Percentiles rank a stretch among this genome's conserved stretches.
phyloP scores from a whole-genome alignment of 805 yeast species.

The Grigorovia transvaalensis region DNA sequence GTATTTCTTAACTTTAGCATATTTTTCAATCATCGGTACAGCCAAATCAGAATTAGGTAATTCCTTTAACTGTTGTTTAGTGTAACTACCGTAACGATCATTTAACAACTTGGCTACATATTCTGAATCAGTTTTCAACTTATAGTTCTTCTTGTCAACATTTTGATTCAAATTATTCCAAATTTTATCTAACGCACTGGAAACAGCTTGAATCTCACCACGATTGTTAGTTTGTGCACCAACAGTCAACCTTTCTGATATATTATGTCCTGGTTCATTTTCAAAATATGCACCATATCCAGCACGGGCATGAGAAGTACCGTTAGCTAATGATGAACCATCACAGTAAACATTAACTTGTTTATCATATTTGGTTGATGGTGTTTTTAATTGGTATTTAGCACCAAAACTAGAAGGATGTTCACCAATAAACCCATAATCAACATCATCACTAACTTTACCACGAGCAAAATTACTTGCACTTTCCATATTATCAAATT shows the following conservation, averaged over 20 bases:
- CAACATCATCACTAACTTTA: slow-evolving; percentile 7
- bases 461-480: slow-evolving; percentile 28
- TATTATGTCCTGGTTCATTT: slow-evolving; percentile 37
- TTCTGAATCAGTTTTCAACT: slow-evolving; percentile 59
- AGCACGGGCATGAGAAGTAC: slow-evolving; percentile 27
- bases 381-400: slow-evolving; percentile 1
- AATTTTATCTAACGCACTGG: slow-evolving; percentile 41
- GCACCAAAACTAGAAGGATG: slow-evolving; percentile 8
- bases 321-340: slow-evolving; percentile 65
- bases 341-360: slow-evolving; percentile 48
- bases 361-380: slow-evolving; percentile 1
- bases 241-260: slow-evolving; percentile 40
- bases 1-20: slow-evolving; percentile 28
- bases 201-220: slow-evolving; percentile 67
- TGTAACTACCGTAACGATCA: slow-evolving; percentile 42
- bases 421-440: slow-evolving; percentile 15
- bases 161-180: slow-evolving; percentile 16
- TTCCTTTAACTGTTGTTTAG: slow-evolving; percentile 34
- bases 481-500: slow-evolving; percentile 28
- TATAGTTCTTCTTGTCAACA: slow-evolving; percentile 22
- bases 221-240: slow-evolving; percentile 60
- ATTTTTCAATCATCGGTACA: slow-evolving; percentile 35
- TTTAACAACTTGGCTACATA: slow-evolving; percentile 50
- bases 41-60: slow-evolving; percentile 24
- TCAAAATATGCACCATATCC: slow-evolving; percentile 79